A percentile compares a stretch with the other conserved stretches of the same genome.
phyloP scores from a whole-genome alignment of 495 filamentous ascomycete genomes.

The Pyrenula aspistea region DNA sequence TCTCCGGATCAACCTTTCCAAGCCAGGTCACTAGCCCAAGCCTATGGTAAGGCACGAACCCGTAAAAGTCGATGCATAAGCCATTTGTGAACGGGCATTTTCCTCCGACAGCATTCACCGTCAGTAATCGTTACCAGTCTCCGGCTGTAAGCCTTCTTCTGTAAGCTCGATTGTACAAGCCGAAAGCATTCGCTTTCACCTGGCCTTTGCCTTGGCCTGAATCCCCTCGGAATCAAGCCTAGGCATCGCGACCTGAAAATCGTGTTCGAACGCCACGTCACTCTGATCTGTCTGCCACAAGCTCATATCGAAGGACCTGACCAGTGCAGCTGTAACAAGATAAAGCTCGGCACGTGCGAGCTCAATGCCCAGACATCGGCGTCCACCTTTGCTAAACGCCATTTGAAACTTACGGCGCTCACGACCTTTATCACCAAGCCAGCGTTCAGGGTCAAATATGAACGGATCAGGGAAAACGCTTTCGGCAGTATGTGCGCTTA shows the following conservation, averaged over 20 bases:
- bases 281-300: conserved; percentile 15
- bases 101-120: too few species aligned
- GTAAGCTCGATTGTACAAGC: too few species aligned
- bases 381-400: conserved; percentile 12
- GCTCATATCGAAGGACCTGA: conserved; percentile 14
- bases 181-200: too few species aligned
- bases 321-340: conserved; percentile 10
- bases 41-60: too few species aligned
- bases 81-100: too few species aligned
- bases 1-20: too few species aligned
- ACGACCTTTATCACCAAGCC: conserved; percentile 9
- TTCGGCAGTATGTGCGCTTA: conserved; percentile 11
- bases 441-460: conserved; percentile 10
- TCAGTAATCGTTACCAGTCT: too few species aligned
- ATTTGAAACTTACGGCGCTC: conserved; percentile 12
- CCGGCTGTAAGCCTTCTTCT: too few species aligned
- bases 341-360: conserved; percentile 16
- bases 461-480: conserved; percentile 14
- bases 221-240: conserved; percentile 17
- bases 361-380: conserved; percentile 17
- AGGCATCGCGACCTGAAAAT: conserved; percentile 22
- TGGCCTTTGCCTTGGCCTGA: conserved; percentile 7
- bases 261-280: conserved; percentile 19
- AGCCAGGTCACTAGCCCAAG: too few species aligned
- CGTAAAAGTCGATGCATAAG: too few species aligned